phyloP scores from a whole-genome alignment of 2,329 filamentous ascomycete species.

The Beauveria scarabaeidicola region DNA sequence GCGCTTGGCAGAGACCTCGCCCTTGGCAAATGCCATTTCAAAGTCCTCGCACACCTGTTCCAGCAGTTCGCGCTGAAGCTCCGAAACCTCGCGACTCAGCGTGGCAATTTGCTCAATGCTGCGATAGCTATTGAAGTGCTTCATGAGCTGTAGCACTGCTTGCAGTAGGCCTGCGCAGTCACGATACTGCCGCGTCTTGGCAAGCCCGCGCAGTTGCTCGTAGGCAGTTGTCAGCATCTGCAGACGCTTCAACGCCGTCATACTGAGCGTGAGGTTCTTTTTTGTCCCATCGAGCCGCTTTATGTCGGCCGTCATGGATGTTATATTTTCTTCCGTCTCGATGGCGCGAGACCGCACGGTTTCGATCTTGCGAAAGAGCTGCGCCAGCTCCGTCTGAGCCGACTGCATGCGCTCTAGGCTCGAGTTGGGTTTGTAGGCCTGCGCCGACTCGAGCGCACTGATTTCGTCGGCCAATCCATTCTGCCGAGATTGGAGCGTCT shows the following conservation, averaged over 20 bases:
- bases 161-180: slow-evolving; percentile 91
- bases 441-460: slow-evolving; percentile 60
- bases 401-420: slow-evolving; percentile 86
- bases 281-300: slow-evolving; percentile 96
- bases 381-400: slow-evolving; percentile 80
- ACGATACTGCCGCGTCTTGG: slow-evolving; percentile 80
- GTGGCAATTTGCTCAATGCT: slow-evolving; percentile 97
- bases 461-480: slow-evolving; percentile 78
- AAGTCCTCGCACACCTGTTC: slow-evolving; percentile 99
- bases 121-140: slow-evolving; percentile 95
- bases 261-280: slow-evolving; percentile 89
- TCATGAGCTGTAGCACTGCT: slow-evolving; percentile 94
- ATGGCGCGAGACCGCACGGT: slow-evolving; percentile 81
- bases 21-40: slow-evolving; percentile 86
- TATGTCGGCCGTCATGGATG: slow-evolving; percentile 97
- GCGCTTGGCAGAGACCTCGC: slow-evolving; percentile 63
- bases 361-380: slow-evolving; percentile 91
- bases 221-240: slow-evolving; percentile 99
- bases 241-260: slow-evolving; percentile 93
- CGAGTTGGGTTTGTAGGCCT: slow-evolving; percentile 77
- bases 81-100: slow-evolving; percentile 83
- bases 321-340: slow-evolving; percentile 91
- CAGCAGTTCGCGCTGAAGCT: slow-evolving; percentile 82
- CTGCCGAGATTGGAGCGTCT: slow-evolving; percentile 64
- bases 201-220: slow-evolving; percentile 79